Base-by-base conservation (phyloP, 805 yeast species). In the Lipomyces sp. region DNA sequence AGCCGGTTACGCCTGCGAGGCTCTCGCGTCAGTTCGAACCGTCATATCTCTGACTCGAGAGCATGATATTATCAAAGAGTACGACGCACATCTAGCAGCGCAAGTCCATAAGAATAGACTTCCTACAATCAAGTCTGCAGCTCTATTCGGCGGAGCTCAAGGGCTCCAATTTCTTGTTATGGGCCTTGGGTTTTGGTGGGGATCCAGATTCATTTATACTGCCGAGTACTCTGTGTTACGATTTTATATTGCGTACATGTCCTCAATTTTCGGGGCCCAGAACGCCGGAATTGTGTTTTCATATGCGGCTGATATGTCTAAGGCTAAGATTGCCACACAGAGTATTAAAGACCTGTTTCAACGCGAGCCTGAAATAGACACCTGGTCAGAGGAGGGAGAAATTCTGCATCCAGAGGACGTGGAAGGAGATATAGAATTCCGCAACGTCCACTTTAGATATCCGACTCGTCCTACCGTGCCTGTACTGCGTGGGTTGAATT, bases 401-500 rank as follows among this genome's bases (percentile, higher is more conserved):
- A 53, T 53, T 4, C 60, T 71, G 11, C 71, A 78, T 7, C 11
- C 54, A 5, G 70, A 62, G 33, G 57, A 60, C 0, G 79, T 81
- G 53, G 62, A 73, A n/a, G 93, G 92, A 18, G 77, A 80, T n/a
- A 82, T 92, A 18, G 77, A 73, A 34, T 85, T 92, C 71, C 63
- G 78, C 5, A 77, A 78, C 55, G 75, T 75, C 7, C 63, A 65
- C 32, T 75, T 75, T 62, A 57, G 73, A 24, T 75, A 75, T 54
- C 77, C 78, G 11, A 72, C 78, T 3, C 70, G 78, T 4, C 71
- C 73, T 32, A 68, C 64, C 11, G 73, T 74, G 15, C 68, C 74
- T 29, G 74, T 75, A 4, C 64, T 75, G 18, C 67, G 67, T 1
- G 74, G 75, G 37, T 56, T 75, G 48, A 66, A 68, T 48, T 65